Evolutionary conservation across 768 basidiomycete species (phyloP).

Genomic region (Boletus rufocinnamomeus): DNA sequence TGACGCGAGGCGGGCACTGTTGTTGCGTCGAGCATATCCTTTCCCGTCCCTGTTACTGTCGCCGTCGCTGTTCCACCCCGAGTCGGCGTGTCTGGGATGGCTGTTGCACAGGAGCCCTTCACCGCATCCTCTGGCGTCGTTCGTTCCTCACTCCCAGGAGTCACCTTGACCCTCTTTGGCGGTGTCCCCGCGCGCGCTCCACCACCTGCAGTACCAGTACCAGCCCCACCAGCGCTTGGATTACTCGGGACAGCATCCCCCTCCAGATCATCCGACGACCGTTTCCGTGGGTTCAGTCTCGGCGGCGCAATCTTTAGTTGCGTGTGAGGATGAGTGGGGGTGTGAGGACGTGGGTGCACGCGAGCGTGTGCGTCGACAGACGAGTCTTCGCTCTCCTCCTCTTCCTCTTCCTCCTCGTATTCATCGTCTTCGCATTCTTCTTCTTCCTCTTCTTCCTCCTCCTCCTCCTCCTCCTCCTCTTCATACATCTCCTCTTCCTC

Average conservation of each 20-base stretch:
- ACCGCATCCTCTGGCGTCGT: background rate
- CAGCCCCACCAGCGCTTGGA: background rate
- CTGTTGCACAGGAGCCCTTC: background rate
- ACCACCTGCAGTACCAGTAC: background rate
- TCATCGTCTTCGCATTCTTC: slow-evolving; percentile 28
- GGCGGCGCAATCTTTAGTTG: slow-evolving; percentile 17
- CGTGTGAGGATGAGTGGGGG: background rate
- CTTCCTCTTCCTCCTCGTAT: slow-evolving; percentile 25
- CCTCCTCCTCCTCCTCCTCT: slow-evolving; percentile 28
- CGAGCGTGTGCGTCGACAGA: slow-evolving; percentile 10
- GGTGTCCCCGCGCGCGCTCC: slow-evolving; percentile 36
- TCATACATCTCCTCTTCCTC: slow-evolving; percentile 27
- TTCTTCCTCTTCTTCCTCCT: slow-evolving; percentile 37
- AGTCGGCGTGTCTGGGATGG: slow-evolving; percentile 1
- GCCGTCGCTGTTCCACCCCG: background rate
- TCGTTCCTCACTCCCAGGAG: slow-evolving; percentile 10
- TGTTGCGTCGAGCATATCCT: slow-evolving; percentile 3
- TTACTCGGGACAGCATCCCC: slow-evolving; percentile 16
- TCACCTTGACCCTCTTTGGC: slow-evolving; percentile 42
- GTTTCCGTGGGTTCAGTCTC: slow-evolving; percentile 34
- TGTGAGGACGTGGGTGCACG: slow-evolving; percentile 10
- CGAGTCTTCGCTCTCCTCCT: slow-evolving; percentile 34
- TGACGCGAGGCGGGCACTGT: slow-evolving; percentile 26
- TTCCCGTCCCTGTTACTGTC: background rate
- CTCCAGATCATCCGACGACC: slow-evolving; percentile 41